Conservation (phyloP, 805 yeast species). For the Saturnispora serradocipensis region DNA sequence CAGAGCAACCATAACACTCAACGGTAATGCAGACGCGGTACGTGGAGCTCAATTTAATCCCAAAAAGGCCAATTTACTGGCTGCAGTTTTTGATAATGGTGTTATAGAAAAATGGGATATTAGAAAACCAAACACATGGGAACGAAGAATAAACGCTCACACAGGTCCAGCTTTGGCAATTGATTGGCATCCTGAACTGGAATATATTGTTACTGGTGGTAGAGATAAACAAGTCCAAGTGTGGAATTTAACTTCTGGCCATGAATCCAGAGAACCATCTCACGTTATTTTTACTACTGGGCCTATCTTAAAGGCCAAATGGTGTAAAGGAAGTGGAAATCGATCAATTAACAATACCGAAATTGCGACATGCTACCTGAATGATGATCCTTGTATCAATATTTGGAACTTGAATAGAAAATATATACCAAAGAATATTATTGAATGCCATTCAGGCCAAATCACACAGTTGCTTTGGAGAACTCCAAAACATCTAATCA, state of each 20-base stretch:
- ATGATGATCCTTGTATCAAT: constrained; percentile 62
- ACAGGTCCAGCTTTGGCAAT: constrained; percentile 83
- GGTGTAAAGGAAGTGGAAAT: constrained; percentile 43
- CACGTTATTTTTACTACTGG: constrained; percentile 64
- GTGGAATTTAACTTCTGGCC: constrained; percentile 49
- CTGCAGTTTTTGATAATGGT: constrained; percentile 85
- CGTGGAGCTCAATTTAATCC: constrained; percentile 46
- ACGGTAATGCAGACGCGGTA: constrained; percentile 64
- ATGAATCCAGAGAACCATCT: constrained; percentile 48
- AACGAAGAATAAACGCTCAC: constrained; percentile 76
- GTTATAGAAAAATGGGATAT: constrained; percentile 79
- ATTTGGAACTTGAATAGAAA: constrained; percentile 65
- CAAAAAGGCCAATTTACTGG: constrained; percentile 46
- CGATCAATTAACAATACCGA: constrained; percentile 45
- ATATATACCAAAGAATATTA: constrained; percentile 54
- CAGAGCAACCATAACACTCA: constrained; percentile 42
- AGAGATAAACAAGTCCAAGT: constrained; percentile 76
- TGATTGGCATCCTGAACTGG: constrained; percentile 80
- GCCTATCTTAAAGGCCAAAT: constrained; percentile 67
- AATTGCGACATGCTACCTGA: constrained; percentile 64
- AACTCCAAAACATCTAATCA: constrained; percentile 36
- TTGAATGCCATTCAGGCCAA: constrained; percentile 40
- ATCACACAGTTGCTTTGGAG: constrained; percentile 53
- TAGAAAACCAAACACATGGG: constrained; percentile 54
- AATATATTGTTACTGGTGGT: constrained; percentile 85